Percentiles rank a stretch among this genome's conserved stretches.
phyloP scores from a whole-genome alignment of 140 eudicot species.

The Anethum foeniculum region DNA sequence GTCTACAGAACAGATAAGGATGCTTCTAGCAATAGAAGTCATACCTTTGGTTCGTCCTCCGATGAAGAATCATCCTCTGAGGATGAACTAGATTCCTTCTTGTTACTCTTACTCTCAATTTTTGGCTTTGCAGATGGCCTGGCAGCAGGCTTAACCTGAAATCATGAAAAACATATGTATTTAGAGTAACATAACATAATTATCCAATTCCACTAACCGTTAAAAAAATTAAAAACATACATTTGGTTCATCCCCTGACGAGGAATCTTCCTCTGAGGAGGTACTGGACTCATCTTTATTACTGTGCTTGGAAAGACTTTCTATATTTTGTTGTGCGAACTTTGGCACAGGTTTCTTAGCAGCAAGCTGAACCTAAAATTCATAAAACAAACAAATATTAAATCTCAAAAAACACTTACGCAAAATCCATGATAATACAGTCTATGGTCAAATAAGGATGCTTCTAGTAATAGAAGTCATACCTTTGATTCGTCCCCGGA shows the following conservation, averaged over 20 bases:
- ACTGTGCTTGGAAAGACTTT: background rate
- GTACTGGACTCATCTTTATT: background rate
- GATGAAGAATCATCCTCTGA: background rate
- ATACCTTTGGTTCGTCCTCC: background rate
- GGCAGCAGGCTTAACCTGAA: conserved; percentile 9
- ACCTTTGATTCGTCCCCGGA: background rate
- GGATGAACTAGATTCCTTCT: background rate
- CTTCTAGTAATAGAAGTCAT: background rate
- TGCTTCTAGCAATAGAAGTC: background rate
- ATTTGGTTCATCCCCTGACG: background rate
- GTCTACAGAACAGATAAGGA: background rate
- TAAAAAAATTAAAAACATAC: background rate
- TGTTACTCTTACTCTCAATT: background rate
- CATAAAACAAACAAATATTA: background rate
- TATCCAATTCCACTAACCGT: background rate
- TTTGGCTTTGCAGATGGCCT: background rate
- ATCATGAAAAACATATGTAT: background rate
- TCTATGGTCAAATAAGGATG: background rate
- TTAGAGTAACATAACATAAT: background rate
- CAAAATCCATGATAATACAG: background rate
- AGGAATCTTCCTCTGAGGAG: background rate
- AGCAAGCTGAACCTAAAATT: background rate
- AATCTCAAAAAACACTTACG: background rate
- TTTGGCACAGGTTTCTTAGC: background rate
- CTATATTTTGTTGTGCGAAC: background rate